phyloP scores from a whole-genome alignment of 257 asterid species.

The Rehmannia glutinosa region DNA sequence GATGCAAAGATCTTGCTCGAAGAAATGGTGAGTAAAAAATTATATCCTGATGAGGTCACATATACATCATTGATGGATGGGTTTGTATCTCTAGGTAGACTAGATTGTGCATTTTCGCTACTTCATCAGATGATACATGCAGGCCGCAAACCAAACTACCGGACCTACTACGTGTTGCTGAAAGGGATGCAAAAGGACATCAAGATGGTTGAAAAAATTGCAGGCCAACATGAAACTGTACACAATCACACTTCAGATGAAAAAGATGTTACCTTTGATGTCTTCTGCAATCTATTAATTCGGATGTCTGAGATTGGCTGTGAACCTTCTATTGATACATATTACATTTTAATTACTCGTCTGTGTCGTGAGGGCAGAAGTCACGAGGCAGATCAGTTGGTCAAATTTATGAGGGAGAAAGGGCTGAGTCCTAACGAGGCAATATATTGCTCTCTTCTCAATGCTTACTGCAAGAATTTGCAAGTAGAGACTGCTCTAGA shows the following conservation, averaged over 20 bases:
- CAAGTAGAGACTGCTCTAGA: slow-evolving; percentile 57
- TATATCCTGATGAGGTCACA: slow-evolving; percentile 70
- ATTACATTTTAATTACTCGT: slow-evolving; percentile 49
- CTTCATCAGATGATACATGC: slow-evolving; percentile 55
- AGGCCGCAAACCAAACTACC: slow-evolving; percentile 72
- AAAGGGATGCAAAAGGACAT: slow-evolving; percentile 62
- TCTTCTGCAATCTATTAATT: slow-evolving; percentile 38
- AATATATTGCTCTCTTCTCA: slow-evolving; percentile 60
- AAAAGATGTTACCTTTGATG: slow-evolving; percentile 38
- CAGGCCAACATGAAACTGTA: slow-evolving; percentile 32
- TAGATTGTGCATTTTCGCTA: slow-evolving; percentile 60
- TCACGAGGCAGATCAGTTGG: slow-evolving; percentile 70
- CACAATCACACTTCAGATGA: slow-evolving; percentile 25
- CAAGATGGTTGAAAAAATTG: slow-evolving; percentile 37
- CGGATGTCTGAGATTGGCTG: slow-evolving; percentile 69
- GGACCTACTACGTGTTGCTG: slow-evolving; percentile 61
- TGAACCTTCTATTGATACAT: slow-evolving; percentile 55
- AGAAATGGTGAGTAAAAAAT: slow-evolving; percentile 55
- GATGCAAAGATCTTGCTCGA: slow-evolving; percentile 59
- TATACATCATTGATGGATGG: slow-evolving; percentile 84
- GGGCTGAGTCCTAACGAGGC: slow-evolving; percentile 60
- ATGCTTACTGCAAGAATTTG: slow-evolving; percentile 67
- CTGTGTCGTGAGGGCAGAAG: slow-evolving; percentile 61
- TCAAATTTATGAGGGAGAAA: slow-evolving; percentile 59
- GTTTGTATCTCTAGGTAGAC: slow-evolving; percentile 52